Evolutionary conservation across 192 early-diverging fungal species (phyloP).

Genomic region (Umbelopsis vinacea): DNA sequence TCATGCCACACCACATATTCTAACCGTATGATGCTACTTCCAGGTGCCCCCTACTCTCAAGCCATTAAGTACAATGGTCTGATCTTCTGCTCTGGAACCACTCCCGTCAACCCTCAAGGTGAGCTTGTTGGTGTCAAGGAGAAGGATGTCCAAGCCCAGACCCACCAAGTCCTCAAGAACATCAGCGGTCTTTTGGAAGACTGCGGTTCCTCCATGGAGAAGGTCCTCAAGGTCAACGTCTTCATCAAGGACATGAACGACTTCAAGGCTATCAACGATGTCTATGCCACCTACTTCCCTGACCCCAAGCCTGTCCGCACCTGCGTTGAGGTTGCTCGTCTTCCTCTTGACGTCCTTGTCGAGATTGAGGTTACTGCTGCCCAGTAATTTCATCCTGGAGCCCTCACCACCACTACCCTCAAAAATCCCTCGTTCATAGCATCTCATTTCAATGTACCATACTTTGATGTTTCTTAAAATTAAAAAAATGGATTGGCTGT

Average conservation of each 20-base stretch:
- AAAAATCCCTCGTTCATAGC: neutral
- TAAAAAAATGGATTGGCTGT: neutral
- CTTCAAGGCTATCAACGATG: slow-evolving; percentile 88
- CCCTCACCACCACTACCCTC: neutral
- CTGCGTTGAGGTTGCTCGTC: slow-evolving; percentile 85
- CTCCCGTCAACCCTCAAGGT: slow-evolving; percentile 76
- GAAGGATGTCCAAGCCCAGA: slow-evolving; percentile 67
- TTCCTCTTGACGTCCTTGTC: slow-evolving; percentile 85
- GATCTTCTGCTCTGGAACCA: slow-evolving; percentile 77
- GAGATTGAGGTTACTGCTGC: slow-evolving; percentile 89
- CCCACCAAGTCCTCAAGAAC: slow-evolving; percentile 80
- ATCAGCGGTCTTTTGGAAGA: slow-evolving; percentile 80
- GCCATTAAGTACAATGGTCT: slow-evolving; percentile 83
- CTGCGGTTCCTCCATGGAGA: slow-evolving; percentile 73
- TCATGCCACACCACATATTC: neutral
- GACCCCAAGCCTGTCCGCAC: slow-evolving; percentile 65
- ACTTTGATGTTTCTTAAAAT: neutral
- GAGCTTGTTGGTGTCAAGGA: slow-evolving; percentile 44
- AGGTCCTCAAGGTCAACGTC: slow-evolving; percentile 92
- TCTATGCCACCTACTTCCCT: slow-evolving; percentile 68
- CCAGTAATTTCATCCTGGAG: slow-evolving; percentile 1
- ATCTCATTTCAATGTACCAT: slow-evolving; percentile 3
- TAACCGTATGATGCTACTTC: neutral
- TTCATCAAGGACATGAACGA: slow-evolving; percentile 90
- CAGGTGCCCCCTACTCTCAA: slow-evolving; percentile 35